These are phyloP conservation scores for Suhomyces kilbournensis DNA, from an alignment of 805 yeast genomes.

Conservation along the genomic window DNA sequence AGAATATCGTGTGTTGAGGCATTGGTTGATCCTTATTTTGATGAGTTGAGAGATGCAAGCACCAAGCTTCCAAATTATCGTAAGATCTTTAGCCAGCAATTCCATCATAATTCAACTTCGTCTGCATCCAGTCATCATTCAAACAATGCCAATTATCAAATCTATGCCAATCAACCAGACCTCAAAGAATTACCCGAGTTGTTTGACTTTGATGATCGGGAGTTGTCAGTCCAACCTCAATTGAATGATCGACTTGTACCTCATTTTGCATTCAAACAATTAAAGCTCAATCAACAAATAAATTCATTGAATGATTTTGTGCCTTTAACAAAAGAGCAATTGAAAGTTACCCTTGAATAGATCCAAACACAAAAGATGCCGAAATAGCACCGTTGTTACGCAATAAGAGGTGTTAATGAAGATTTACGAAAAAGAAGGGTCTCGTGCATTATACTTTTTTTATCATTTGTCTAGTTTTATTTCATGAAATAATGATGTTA, in stretches of 20 bases:
- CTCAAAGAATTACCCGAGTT: conserved; percentile 45
- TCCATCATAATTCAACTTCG: conserved; percentile 18
- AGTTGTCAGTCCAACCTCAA: conserved; percentile 44
- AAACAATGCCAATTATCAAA: conserved; percentile 43
- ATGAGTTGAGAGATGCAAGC: conserved; percentile 43
- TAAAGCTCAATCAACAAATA: conserved; percentile 20
- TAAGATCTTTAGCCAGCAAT: conserved; percentile 38
- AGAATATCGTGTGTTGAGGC: conserved; percentile 60
- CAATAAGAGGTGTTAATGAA: not conserved
- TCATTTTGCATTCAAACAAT: conserved; percentile 28
- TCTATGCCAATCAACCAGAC: conserved; percentile 39
- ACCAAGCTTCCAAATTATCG: conserved; percentile 44
- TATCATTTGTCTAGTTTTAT: not conserved
- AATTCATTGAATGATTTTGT: conserved; percentile 32
- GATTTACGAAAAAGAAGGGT: not conserved
- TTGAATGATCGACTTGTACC: conserved; percentile 44
- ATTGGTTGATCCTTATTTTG: conserved; percentile 52
- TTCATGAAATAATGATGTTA: conserved; percentile 1
- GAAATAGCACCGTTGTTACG: not conserved
- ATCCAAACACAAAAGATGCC: not conserved
- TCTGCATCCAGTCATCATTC: conserved; percentile 16
- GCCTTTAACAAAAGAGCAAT: conserved; percentile 35
- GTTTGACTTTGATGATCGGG: conserved; percentile 52
- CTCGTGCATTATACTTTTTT: not conserved
- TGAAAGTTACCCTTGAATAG: conserved; percentile 33